Base-by-base conservation (phyloP, 2,329 filamentous ascomycete species). In the Grosmannia huntii region DNA sequence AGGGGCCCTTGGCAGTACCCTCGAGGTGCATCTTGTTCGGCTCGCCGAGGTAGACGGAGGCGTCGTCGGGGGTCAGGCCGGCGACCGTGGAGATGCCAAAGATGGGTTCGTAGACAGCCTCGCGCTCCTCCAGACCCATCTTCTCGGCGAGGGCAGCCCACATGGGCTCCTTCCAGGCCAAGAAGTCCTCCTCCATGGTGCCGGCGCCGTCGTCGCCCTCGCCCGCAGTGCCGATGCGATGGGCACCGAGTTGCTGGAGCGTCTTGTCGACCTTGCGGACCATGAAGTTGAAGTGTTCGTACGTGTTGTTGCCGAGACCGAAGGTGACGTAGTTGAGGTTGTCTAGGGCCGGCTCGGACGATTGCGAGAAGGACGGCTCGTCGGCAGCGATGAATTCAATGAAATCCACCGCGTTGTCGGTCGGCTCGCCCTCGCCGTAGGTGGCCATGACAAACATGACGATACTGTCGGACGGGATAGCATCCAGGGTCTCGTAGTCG, bases 161-260 rank as follows among this genome's bases (percentile, higher is more conserved):
- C 94, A 99, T 99, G 62, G 91, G 91, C 68, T 99, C 94, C 76
- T 99, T 99, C 94, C 94, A 99, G 64, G 92, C 89, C 67, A 99
- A 76, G 72, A 97, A 99, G 68, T 99, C 95, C 75, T 99, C 95
- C 75, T 99, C 94, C 95, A 99, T 99, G 59, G 94, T 99, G 61
- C 95, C 94, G 64, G 94, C 91, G 63, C 95, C 94, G 70, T 99
- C 94, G 67, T 99, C 94, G 67, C 94, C 94, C 76, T 97, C 92
- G 66, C 95, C 94, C 58, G 91, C 90, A 59, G 85, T 78, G 52
- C 94, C 91, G 65, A 99, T 89, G 64, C 90, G 82, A 68, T 84
- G 80, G 14, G 88, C 94, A 61, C 94, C 94, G 23, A 95, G 79
- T 67, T 88, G 92, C 68, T 84, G 79, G 60, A 99, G 76, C 62